phyloP scores from a whole-genome alignment of 1,139 yeast genomes.

The Magnusiomyces fungicola region DNA sequence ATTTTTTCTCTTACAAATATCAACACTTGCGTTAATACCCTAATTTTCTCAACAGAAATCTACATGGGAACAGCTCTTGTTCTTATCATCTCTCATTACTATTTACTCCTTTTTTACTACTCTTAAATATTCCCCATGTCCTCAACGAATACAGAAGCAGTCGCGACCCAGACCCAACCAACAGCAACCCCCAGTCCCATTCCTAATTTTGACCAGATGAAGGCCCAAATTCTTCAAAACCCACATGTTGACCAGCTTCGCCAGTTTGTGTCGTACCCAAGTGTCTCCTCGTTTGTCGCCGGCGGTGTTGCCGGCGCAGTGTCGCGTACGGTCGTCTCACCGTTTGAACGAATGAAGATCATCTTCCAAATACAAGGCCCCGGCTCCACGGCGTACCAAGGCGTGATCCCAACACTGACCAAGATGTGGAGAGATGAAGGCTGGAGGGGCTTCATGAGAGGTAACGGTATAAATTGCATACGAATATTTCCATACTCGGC shows the following conservation, averaged over 20 bases:
- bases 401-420: conserved; percentile 65
- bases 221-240: conserved; percentile 6
- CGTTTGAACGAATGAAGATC: conserved; percentile 91
- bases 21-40: too few relatives aligned
- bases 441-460: conserved; percentile 77
- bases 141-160: neutral
- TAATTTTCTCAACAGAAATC: too few relatives aligned
- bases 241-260: conserved; percentile 13
- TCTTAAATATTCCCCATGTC: neutral
- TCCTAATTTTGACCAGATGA: neutral
- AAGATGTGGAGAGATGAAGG: conserved; percentile 90
- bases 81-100: neutral
- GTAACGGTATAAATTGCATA: conserved; percentile 83
- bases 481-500: conserved; percentile 93
- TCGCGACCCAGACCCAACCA: neutral
- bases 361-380: conserved; percentile 84
- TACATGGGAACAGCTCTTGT: too few relatives aligned
- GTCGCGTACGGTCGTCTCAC: conserved; percentile 88
- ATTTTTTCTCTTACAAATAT: too few relatives aligned
- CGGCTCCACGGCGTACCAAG: conserved; percentile 50
- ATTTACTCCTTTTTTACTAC: neutral
- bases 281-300: conserved; percentile 53
- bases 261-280: conserved; percentile 29
- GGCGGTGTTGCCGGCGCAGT: conserved; percentile 90
- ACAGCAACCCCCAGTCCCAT: neutral